phyloP scores from a whole-genome alignment of 805 yeast genomes.

The Candida oleophila region DNA sequence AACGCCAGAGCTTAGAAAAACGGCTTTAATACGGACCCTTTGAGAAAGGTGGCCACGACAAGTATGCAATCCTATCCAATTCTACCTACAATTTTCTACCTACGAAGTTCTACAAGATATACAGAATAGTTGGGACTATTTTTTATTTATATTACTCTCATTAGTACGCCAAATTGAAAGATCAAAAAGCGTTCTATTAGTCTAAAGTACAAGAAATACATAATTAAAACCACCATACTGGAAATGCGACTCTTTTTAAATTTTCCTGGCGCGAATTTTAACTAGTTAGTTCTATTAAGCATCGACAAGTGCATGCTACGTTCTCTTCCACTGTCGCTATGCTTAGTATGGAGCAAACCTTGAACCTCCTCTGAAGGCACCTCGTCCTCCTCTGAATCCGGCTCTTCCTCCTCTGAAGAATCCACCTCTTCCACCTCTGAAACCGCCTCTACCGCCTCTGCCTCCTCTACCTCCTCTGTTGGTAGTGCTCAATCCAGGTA shows the following conservation, averaged over 20 bases:
- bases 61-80: background rate
- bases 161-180: too few relatives aligned
- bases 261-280: too few relatives aligned
- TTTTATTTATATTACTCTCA: too few relatives aligned
- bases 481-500: slow-evolving; percentile 59
- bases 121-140: too few relatives aligned
- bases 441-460: slow-evolving; percentile 30
- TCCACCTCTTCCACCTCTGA: slow-evolving; percentile 49
- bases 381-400: slow-evolving; percentile 10
- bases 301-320: too few relatives aligned
- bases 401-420: slow-evolving; percentile 21
- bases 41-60: background rate
- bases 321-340: too few relatives aligned
- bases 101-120: too few relatives aligned
- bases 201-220: background rate
- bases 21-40: too few relatives aligned
- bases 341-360: slow-evolving; percentile 6
- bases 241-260: too few relatives aligned
- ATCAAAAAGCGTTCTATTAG: too few relatives aligned
- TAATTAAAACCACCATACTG: background rate
- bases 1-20: slow-evolving; percentile 7
- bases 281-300: too few relatives aligned
- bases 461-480: slow-evolving; percentile 39
- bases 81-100: too few relatives aligned
- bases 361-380: slow-evolving; percentile 18